Percentiles rank a stretch among this genome's conserved stretches.
Evolutionary conservation across 2,329 filamentous ascomycete genomes (phyloP).

Genomic region (Fusarium newnesense): DNA sequence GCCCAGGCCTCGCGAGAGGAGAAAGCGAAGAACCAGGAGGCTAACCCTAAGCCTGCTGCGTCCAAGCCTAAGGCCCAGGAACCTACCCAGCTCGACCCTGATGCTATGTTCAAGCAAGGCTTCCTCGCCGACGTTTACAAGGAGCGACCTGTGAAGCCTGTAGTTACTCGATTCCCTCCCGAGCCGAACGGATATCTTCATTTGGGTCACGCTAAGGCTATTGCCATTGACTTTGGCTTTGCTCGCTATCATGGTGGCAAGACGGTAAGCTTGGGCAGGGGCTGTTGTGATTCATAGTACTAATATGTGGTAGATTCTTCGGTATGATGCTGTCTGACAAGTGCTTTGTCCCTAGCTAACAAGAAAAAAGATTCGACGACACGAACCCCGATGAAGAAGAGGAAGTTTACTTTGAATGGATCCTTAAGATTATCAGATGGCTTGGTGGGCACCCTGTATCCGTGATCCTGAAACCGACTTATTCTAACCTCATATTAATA

Average conservation of each 20-base stretch:
- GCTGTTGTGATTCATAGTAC: background rate
- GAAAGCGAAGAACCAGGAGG: slow-evolving; percentile 46
- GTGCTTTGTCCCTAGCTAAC: slow-evolving; percentile 13
- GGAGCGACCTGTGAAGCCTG: slow-evolving; percentile 69
- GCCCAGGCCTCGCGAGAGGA: slow-evolving; percentile 60
- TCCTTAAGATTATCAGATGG: slow-evolving; percentile 89
- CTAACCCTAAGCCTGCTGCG: slow-evolving; percentile 42
- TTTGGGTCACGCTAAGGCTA: slow-evolving; percentile 94
- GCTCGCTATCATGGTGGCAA: slow-evolving; percentile 84
- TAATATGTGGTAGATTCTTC: slow-evolving; percentile 44
- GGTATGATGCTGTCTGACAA: slow-evolving; percentile 31
- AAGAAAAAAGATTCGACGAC: slow-evolving; percentile 80
- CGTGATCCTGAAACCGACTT: background rate
- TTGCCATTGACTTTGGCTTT: slow-evolving; percentile 96
- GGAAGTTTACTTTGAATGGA: slow-evolving; percentile 88
- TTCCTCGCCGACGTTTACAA: slow-evolving; percentile 80
- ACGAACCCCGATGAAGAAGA: slow-evolving; percentile 96
- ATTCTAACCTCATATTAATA: slow-evolving; percentile 3
- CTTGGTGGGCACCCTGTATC: slow-evolving; percentile 48
- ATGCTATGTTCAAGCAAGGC: slow-evolving; percentile 82
- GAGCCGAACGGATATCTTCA: slow-evolving; percentile 95
- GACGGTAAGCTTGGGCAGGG: slow-evolving; percentile 41
- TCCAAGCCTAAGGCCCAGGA: slow-evolving; percentile 61
- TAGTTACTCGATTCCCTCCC: slow-evolving; percentile 80
- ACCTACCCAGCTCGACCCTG: slow-evolving; percentile 58